Conservation (phyloP, 441 rosid species). For the Pelargonium fulgidum region DNA sequence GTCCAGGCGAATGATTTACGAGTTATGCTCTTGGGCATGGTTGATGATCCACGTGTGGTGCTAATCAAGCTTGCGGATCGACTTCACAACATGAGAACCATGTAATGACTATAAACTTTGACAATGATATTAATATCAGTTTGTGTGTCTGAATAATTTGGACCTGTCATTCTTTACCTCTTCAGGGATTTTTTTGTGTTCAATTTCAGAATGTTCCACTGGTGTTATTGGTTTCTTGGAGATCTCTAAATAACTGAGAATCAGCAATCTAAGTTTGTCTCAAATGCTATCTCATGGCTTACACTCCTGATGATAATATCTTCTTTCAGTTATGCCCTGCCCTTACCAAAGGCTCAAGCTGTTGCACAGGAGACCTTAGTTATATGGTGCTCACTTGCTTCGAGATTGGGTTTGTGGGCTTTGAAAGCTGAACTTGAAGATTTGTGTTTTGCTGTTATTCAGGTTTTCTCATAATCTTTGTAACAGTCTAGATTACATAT, state of each 20-base stretch:
- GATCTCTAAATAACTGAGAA: slow-evolving; percentile 9
- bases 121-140: slow-evolving; percentile 1
- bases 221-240: slow-evolving; percentile 8
- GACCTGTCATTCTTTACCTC: not conserved
- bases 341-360: slow-evolving; percentile 56
- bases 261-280: not conserved
- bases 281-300: slow-evolving; percentile 4
- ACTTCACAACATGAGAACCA: slow-evolving; percentile 83
- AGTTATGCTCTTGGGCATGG: slow-evolving; percentile 79
- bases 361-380: slow-evolving; percentile 65
- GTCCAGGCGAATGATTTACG: slow-evolving; percentile 56
- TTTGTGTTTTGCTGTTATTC: slow-evolving; percentile 71
- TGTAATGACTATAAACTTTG: slow-evolving; percentile 34
- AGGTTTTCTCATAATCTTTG: slow-evolving; percentile 33
- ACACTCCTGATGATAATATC: slow-evolving; percentile 9
- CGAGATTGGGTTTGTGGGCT: slow-evolving; percentile 77
- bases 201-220: not conserved
- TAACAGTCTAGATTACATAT: slow-evolving; percentile 7
- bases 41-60: slow-evolving; percentile 75
- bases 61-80: slow-evolving; percentile 83
- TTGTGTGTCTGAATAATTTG: slow-evolving; percentile 7
- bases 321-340: slow-evolving; percentile 54
- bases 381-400: slow-evolving; percentile 79
- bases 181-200: not conserved
- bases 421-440: slow-evolving; percentile 70